These are phyloP conservation scores for Yamadazyma blattariae DNA, from an alignment of 1,139 yeast species.

Conservation along the genomic window DNA sequence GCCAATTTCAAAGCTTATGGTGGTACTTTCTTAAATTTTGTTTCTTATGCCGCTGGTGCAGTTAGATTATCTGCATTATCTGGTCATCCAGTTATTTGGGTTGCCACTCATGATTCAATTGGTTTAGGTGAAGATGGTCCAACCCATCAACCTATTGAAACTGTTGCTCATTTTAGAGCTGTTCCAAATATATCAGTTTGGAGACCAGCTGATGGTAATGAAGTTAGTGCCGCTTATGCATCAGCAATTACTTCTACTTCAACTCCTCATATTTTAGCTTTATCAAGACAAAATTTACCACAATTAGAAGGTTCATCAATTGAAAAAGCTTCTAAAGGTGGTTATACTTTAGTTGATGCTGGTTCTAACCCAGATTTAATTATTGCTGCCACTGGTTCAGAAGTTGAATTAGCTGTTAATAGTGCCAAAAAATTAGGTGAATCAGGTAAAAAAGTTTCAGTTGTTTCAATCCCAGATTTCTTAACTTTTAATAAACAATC, in stretches of 20 bases:
- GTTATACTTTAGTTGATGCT: constrained; percentile 65
- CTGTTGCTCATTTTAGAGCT: constrained; percentile 97
- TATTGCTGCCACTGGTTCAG: constrained; percentile 93
- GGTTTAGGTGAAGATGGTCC: constrained; percentile 99
- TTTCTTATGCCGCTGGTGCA: constrained; percentile 97
- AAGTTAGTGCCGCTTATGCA: constrained; percentile 94
- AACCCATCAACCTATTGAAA: constrained; percentile 99
- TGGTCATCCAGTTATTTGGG: constrained; percentile 93
- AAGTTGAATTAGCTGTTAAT: constrained; percentile 80
- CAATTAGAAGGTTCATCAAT: constrained; percentile 91
- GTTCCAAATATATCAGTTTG: constrained; percentile 92
- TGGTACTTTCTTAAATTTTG: constrained; percentile 98
- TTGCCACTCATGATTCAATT: constrained; percentile 98
- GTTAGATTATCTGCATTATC: constrained; percentile 92
- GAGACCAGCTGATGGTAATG: constrained; percentile 99
- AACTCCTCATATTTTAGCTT: constrained; percentile 89
- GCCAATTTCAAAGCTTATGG: constrained; percentile 90
- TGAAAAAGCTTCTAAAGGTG: constrained; percentile 95
- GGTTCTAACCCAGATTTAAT: constrained; percentile 72
- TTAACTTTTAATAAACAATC: constrained; percentile 85
- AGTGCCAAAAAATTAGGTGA: constrained; percentile 68
- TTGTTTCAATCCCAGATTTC: constrained; percentile 94
- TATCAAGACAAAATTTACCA: constrained; percentile 97
- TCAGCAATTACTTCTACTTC: constrained; percentile 65
- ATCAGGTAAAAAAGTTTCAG: constrained; percentile 56